Evolutionary conservation across 768 basidiomycete species (phyloP).

Genomic region (Suillus subalutaceus): DNA sequence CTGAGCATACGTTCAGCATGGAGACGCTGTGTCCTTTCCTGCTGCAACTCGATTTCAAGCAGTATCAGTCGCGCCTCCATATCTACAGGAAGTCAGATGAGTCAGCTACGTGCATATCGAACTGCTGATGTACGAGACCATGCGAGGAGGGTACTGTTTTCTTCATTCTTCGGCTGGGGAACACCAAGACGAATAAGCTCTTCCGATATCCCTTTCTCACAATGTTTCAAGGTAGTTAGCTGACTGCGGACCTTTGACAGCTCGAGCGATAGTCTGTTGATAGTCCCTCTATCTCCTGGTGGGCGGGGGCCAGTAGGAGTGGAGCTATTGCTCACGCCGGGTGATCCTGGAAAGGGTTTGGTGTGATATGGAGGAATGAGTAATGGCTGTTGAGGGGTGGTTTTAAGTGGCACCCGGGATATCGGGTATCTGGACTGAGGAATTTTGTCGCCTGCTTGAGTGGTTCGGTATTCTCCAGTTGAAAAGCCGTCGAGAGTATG

Average conservation of each 20-base stretch:
- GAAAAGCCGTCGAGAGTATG: not conserved
- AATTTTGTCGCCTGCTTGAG: not conserved
- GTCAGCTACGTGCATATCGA: not conserved
- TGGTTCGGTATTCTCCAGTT: not conserved
- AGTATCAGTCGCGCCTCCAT: constrained; percentile 28
- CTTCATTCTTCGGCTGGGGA: not conserved
- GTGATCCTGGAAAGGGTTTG: not conserved
- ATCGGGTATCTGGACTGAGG: not conserved
- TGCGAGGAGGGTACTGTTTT: not conserved
- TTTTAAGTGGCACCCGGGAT: too few species aligned
- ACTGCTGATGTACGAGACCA: not conserved
- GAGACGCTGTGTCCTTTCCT: constrained; percentile 40
- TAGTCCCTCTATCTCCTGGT: constrained; percentile 9
- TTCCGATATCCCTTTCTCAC: constrained; percentile 27
- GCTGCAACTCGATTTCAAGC: constrained; percentile 38
- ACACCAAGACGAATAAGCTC: constrained; percentile 24
- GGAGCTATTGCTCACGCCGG: not conserved
- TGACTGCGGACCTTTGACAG: constrained; percentile 31
- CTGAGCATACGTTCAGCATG: constrained; percentile 47
- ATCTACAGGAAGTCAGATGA: constrained; percentile 18
- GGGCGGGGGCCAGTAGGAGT: not conserved
- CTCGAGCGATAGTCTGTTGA: constrained; percentile 25
- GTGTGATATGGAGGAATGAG: not conserved
- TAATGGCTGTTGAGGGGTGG: not conserved
- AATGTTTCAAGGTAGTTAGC: constrained; percentile 23